These are phyloP conservation scores for Colletotrichum eleusines DNA, from an alignment of 2,329 filamentous ascomycete species.

Conservation along the genomic window DNA sequence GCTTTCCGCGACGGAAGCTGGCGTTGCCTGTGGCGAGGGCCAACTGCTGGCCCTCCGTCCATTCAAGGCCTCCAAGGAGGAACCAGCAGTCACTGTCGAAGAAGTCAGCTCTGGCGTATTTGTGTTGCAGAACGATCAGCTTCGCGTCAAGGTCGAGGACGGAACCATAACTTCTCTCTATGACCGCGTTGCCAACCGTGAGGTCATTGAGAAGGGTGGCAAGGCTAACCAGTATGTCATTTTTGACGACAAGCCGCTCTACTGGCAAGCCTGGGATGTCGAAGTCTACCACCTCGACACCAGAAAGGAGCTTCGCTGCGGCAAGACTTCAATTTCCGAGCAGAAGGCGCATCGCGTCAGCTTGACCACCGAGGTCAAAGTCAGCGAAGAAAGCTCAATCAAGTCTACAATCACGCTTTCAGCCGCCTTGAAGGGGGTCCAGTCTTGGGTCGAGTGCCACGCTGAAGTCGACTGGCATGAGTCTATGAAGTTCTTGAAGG, in stretches of 20 bases:
- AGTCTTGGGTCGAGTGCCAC: constrained; percentile 80
- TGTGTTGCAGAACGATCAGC: constrained; percentile 81
- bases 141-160: constrained; percentile 76
- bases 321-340: constrained; percentile 78
- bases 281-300: constrained; percentile 96
- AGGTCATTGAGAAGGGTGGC: constrained; percentile 78
- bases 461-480: constrained; percentile 97
- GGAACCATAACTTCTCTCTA: constrained; percentile 88
- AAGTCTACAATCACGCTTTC: constrained; percentile 87
- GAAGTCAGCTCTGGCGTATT: constrained; percentile 73
- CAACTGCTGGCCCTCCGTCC: constrained; percentile 63
- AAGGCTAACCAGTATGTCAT: constrained; percentile 94
- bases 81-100: constrained; percentile 64
- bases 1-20: constrained; percentile 65
- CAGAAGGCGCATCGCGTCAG: constrained; percentile 81
- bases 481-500: constrained; percentile 97
- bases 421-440: constrained; percentile 73
- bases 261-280: constrained; percentile 98
- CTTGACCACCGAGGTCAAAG: constrained; percentile 85
- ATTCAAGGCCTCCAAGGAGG: constrained; percentile 60
- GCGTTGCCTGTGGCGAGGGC: constrained; percentile 68
- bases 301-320: constrained; percentile 78
- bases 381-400: constrained; percentile 88
- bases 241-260: constrained; percentile 96
- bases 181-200: constrained; percentile 78